Base-by-base conservation (phyloP, 768 basidiomycete genomes). In the Naematelia encephala region DNA sequence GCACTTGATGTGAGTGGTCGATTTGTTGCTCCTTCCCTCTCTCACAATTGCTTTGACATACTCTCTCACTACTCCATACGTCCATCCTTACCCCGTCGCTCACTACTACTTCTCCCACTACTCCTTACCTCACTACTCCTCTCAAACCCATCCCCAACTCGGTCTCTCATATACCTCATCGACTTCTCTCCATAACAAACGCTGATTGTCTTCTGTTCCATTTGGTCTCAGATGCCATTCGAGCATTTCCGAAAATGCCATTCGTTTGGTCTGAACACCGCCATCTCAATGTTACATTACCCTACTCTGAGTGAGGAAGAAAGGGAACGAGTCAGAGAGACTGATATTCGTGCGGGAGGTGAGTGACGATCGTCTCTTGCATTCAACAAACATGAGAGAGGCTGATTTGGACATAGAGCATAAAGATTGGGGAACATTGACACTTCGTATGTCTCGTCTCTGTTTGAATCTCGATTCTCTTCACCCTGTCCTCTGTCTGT, bases 391-490 rank as follows among this genome's bases (percentile, higher is more conserved):
- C 13, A n/a, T 23, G 25, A 8, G 27, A 4, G 4, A 5, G 28
- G 27, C 22, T n/a, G 5, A 2, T 34, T 25, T 21, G 8, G 16
- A 39, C 11, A 2, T 27, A 62, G 61, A 63, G 43, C 62, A 63
- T 48, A 59, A 63, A 59, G 62, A 63, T 43, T 63, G 62, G 62
- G 62, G 62, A 11, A 63, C 62, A 4, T 42, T 63, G 57, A 63
- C 62, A 5, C 45, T 63, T 1, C 42, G 59, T 60, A 12, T 55
- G 59, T 43, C 43, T 27, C 22, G 10, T 10, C 21, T 46, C 5
- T 30, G 5, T 25, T 50, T 5, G 22, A n/a, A n/a, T n/a, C n/a
- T n/a, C n/a, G n/a, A n/a, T n/a, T n/a, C n/a, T n/a, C n/a, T n/a
- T n/a, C n/a, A n/a, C n/a, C n/a, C n/a, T n/a, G n/a, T n/a, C n/a